Base-by-base conservation (phyloP, 805 yeast genomes). In the Yarrowia porcina region DNA sequence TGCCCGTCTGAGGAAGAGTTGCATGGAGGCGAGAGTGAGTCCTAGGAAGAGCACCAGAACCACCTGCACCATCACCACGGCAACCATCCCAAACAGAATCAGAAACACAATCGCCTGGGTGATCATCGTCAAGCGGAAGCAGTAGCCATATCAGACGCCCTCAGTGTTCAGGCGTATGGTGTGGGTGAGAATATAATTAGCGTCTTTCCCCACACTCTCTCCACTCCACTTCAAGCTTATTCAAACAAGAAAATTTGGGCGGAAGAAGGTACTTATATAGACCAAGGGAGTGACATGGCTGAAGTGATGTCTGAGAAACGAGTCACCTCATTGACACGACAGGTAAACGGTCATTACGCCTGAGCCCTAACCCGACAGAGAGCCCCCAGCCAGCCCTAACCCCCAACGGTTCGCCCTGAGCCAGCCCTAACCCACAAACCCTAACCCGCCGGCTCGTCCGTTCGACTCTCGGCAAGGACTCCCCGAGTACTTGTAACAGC, bases 161-260 rank as follows among this genome's bases (percentile, higher is more conserved):
- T 8, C n/a, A n/a, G 21, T 25, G 4, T 4, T 13, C 15, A 23
- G 57, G 57, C 41, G 57, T 35, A 42, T 44, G 17, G 28, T 15
- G 38, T n/a, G 52, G 20, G 54, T 10, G 32, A n/a, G 49, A 44
- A 12, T 13, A 30, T 21, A 32, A 21, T 47, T 30, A 30, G 54
- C n/a, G 54, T 32, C 38, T 21, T 47, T 32, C 54, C 54, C 54
- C 54, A 47, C 54, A 47, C 28, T 39, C 54, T 47, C 54, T 38
- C 28, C 54, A 47, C 10, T 47, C 27, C 17, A n/a, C 18, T 33
- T 8, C 17, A 11, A 32, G 52, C 52, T 45, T 45, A 32, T 47
- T 47, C 30, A 23, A 6, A 7, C 35, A 28, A 45, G 50, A 35
- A 18, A 13, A n/a, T n/a, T n/a, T n/a, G 15, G 8, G 23, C 7